These are phyloP conservation scores for Acacia acuminata DNA, from an alignment of 306 rosid genomes.

Conservation along the genomic window DNA sequence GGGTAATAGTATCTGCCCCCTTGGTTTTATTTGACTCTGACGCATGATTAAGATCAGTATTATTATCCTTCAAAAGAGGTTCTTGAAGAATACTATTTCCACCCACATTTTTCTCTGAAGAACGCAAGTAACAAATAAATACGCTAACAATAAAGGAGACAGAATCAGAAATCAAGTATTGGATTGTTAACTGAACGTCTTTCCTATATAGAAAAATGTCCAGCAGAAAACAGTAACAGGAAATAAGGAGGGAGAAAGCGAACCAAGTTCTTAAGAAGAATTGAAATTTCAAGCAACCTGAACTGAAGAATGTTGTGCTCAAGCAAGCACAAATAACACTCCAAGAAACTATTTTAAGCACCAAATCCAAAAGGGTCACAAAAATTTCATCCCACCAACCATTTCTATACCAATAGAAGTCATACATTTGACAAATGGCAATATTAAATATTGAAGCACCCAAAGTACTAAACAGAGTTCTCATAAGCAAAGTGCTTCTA, in stretches of 20 bases:
- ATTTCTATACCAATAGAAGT: constrained; percentile 37
- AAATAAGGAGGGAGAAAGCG: constrained; percentile 34
- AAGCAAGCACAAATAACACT: constrained; percentile 35
- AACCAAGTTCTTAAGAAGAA: constrained; percentile 47
- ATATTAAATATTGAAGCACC: constrained; percentile 34
- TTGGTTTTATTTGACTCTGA: constrained; percentile 29
- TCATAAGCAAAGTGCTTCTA: neutral
- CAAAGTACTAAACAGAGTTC: constrained; percentile 33
- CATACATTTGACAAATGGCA: constrained; percentile 21
- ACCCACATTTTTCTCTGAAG: constrained; percentile 37
- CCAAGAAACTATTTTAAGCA: constrained; percentile 38
- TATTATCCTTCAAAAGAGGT: constrained; percentile 45
- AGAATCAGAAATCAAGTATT: constrained; percentile 39
- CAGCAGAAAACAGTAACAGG: constrained; percentile 34
- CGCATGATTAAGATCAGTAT: neutral
- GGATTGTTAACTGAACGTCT: constrained; percentile 14
- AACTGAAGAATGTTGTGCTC: constrained; percentile 31
- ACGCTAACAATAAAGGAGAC: constrained; percentile 33
- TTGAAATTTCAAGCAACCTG: constrained; percentile 27
- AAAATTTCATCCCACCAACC: constrained; percentile 40
- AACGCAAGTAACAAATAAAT: constrained; percentile 39
- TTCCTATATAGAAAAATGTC: constrained; percentile 33
- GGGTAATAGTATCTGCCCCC: constrained; percentile 50
- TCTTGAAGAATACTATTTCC: constrained; percentile 31
- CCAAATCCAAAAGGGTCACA: constrained; percentile 45